Evolutionary conservation across 1,284 basidiomycete species (phyloP).

Genomic region (Moesziomyces sp.): DNA sequence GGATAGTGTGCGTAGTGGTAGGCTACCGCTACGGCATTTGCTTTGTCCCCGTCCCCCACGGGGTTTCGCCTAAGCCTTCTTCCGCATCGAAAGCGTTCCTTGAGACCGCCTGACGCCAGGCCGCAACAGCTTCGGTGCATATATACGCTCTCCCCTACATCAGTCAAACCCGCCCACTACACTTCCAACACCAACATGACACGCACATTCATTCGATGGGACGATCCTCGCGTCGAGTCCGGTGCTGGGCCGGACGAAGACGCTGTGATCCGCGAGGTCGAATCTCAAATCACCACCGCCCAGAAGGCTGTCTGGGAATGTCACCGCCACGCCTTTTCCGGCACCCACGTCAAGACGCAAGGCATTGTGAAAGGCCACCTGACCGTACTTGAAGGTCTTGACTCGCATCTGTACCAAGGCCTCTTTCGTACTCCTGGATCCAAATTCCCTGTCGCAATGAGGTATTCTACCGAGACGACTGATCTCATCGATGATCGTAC

Average conservation of each 20-base stretch:
- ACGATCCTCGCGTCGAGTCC: conserved; percentile 47
- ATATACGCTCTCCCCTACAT: no score
- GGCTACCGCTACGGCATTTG: no score
- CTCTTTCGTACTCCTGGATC: conserved; percentile 48
- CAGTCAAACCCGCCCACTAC: no score
- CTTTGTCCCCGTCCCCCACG: neutral
- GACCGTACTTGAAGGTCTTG: conserved; percentile 41
- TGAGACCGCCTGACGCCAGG: no score
- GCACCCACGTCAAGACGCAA: conserved; percentile 51
- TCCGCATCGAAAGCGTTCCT: no score
- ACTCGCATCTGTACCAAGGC: conserved; percentile 56
- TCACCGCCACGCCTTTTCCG: conserved; percentile 40
- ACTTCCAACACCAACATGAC: conserved; percentile 8
- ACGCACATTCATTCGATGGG: conserved; percentile 40
- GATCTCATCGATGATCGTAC: conserved; percentile 52
- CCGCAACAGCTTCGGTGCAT: no score
- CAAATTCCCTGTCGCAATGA: conserved; percentile 47
- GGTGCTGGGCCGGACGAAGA: conserved; percentile 52
- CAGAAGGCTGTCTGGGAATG: conserved; percentile 41
- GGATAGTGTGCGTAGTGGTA: no score
- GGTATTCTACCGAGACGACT: conserved; percentile 56
- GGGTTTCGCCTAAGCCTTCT: neutral
- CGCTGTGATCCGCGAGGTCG: conserved; percentile 48
- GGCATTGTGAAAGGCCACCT: conserved; percentile 57
- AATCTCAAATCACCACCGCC: conserved; percentile 52